A percentile compares a stretch with the other conserved stretches of the same genome.
Conservation (phyloP, 1,284 basidiomycete species). For the Malassezia japonica region DNA sequence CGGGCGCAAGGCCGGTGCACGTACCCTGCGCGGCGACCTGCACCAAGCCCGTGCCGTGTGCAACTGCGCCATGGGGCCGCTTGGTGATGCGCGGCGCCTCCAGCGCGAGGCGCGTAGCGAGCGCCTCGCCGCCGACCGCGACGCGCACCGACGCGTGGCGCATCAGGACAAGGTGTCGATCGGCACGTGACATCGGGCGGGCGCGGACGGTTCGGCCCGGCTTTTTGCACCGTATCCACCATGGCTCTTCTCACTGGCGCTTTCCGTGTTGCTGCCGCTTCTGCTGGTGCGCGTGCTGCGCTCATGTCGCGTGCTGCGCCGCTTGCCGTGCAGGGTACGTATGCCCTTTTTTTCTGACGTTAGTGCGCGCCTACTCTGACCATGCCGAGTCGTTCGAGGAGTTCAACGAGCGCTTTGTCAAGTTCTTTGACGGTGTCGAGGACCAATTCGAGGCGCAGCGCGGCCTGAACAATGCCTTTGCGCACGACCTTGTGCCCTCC, state of each 20-base stretch:
- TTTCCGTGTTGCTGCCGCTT: conserved; percentile 18
- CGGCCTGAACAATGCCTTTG: conserved; percentile 97
- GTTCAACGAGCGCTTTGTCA: conserved; percentile 84
- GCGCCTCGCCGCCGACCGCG: background rate
- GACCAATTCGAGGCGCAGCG: conserved; percentile 80
- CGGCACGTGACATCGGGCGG: background rate
- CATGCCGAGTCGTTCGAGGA: conserved; percentile 71
- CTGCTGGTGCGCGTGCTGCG: conserved; percentile 14
- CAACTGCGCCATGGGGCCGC: background rate
- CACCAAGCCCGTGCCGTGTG: too few species aligned
- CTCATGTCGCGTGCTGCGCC: conserved; percentile 11
- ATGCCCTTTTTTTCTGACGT: background rate
- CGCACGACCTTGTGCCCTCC: conserved; percentile 91
- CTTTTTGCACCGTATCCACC: background rate
- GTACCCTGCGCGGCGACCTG: too few species aligned
- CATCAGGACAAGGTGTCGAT: conserved; percentile 1
- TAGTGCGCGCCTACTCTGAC: conserved; percentile 16
- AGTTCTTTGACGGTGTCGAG: conserved; percentile 82
- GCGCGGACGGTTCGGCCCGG: background rate
- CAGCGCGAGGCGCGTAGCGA: background rate
- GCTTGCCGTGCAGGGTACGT: conserved; percentile 18
- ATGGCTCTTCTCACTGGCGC: conserved; percentile 18
- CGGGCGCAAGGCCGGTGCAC: too few species aligned
- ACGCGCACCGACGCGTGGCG: conserved; percentile 3
- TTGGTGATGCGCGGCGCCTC: background rate